Conservation (phyloP, 2,329 filamentous ascomycete genomes). For the Fusarium guadeloupense region DNA sequence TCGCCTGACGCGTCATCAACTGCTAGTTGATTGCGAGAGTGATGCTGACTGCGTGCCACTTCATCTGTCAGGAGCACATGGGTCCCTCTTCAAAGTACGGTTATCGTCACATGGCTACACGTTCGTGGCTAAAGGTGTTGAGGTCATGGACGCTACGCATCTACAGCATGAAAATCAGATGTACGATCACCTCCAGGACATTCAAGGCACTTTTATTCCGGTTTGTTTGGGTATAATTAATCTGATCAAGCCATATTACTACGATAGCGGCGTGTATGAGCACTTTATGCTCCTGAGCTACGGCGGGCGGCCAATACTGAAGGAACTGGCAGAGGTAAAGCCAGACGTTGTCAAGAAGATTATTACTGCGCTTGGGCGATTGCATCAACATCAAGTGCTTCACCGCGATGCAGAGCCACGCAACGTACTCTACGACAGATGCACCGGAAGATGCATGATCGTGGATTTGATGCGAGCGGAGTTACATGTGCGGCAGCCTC, state of each 20-base stretch:
- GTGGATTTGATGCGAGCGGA: conserved; percentile 47
- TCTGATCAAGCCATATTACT: conserved; percentile 46
- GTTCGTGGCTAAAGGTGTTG: conserved; percentile 52
- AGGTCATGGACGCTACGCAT: conserved; percentile 28
- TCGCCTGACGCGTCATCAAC: conserved; percentile 40
- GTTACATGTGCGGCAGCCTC: conserved; percentile 28
- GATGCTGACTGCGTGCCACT: conserved; percentile 46
- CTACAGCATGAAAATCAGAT: conserved; percentile 46
- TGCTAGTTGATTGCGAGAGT: conserved; percentile 44
- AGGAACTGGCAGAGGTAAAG: not conserved
- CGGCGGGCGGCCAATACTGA: conserved; percentile 16
- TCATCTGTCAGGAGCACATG: conserved; percentile 41
- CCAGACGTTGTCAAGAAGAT: not conserved
- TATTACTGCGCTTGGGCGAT: not conserved
- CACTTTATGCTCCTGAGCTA: conserved; percentile 50
- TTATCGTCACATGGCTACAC: conserved; percentile 50
- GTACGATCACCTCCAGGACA: conserved; percentile 42
- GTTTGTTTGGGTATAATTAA: conserved; percentile 48
- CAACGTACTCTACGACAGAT: conserved; percentile 46
- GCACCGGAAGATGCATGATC: conserved; percentile 41
- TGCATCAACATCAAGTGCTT: conserved; percentile 39
- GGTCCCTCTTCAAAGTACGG: conserved; percentile 51
- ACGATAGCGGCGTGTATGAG: conserved; percentile 42
- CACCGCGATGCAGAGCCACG: conserved; percentile 45
- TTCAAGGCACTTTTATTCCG: conserved; percentile 49